Base-by-base conservation (phyloP, 768 basidiomycete species). In the Candolleomyces efflorescens region DNA sequence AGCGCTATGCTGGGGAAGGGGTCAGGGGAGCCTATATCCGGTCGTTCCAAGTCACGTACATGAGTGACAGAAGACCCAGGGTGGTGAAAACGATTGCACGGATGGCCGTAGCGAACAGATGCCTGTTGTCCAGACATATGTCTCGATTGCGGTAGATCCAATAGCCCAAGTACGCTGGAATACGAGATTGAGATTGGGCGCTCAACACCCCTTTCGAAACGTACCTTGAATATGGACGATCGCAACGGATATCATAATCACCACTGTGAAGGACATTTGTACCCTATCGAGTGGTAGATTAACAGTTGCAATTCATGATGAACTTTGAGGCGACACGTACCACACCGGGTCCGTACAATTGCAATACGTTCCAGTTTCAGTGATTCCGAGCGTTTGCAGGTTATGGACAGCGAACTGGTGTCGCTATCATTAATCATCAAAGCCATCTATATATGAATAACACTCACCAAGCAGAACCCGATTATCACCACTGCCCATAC, bases 281-380 rank as follows among this genome's bases (percentile, higher is more conserved):
- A 67, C 63, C 50, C 71, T 71, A 17, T 12, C 38, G 13, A 20
- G 11, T 32, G 22, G 18, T 17, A 17, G 46, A 39, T 50, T 15
- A 10, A 41, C 36, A 43, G 12, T 53, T 37, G 39, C 41, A 47
- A 17, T 12, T 36, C 23, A n/a, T 32, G 23, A 37, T 17, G 37
- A 27, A 15, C 12, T 11, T 10, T 17, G 13, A 2, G 46, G 17
- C 13, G 12, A n/a, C 5, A 53, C 62, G 39, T 55, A 71, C 69
- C 68, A 55, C 0, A 55, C 48, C 11, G 61, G 55, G 22, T 69
- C 50, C 11, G 48, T 53, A 3, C 67, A 67, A 59, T 72, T 58
- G 63, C 71, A 72, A 38, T 71, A 73, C 0, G 69, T 70, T 22
- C 66, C 70, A 55, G 65, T 71, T 2, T 64, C 64, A 11, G 68